Evolutionary conservation across 2,329 filamentous ascomycete genomes (phyloP).

Genomic region (Xylaria sp.): DNA sequence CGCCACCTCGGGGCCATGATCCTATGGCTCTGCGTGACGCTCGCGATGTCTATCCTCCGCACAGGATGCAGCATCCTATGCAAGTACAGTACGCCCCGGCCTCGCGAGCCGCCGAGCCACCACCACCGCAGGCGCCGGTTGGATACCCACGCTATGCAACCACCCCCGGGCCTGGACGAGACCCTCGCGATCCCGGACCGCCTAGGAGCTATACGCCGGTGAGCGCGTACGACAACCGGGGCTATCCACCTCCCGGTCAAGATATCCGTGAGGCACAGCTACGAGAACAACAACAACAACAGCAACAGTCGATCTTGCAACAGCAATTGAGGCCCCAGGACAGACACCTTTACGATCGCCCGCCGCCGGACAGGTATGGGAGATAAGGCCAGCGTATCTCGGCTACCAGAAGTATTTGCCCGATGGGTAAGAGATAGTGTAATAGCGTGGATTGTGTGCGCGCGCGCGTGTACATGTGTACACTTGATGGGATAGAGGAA

Average conservation of each 20-base stretch:
- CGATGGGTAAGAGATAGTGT: no score
- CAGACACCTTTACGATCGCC: slow-evolving; percentile 43
- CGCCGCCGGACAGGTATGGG: slow-evolving; percentile 48
- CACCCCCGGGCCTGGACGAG: slow-evolving; percentile 44
- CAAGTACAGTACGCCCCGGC: slow-evolving; percentile 42
- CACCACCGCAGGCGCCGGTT: slow-evolving; percentile 43
- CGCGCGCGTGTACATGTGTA: no score
- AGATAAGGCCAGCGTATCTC: slow-evolving; percentile 35
- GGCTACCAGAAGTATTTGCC: not conserved
- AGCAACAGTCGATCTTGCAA: slow-evolving; percentile 41
- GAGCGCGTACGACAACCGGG: slow-evolving; percentile 45
- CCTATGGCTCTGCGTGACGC: slow-evolving; percentile 36
- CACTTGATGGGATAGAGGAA: no score
- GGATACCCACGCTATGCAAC: slow-evolving; percentile 49
- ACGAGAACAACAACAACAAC: slow-evolving; percentile 43
- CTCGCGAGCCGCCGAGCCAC: slow-evolving; percentile 46
- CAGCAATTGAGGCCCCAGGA: slow-evolving; percentile 50
- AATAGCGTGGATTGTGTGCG: no score
- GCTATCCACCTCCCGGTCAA: slow-evolving; percentile 41
- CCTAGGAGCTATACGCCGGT: slow-evolving; percentile 52
- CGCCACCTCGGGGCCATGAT: slow-evolving; percentile 36
- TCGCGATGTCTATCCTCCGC: slow-evolving; percentile 31
- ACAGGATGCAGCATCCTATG: slow-evolving; percentile 36
- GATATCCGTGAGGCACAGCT: slow-evolving; percentile 42
- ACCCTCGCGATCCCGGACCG: slow-evolving; percentile 47